These are phyloP conservation scores for Striga asiatica DNA, from an alignment of 257 asterid genomes.

Conservation along the genomic window DNA sequence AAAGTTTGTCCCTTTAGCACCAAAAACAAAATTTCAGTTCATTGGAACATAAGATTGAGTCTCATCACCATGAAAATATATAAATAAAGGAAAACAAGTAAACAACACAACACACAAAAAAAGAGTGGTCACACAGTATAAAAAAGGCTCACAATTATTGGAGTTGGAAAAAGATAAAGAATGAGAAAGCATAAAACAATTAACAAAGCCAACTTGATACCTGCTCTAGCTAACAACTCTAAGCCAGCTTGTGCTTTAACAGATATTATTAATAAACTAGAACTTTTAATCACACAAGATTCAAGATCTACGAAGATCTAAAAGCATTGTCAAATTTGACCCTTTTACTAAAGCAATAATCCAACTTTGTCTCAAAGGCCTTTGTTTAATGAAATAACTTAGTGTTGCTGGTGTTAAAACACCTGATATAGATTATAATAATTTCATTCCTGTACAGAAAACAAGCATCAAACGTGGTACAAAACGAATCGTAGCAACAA, in stretches of 20 bases:
- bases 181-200: neutral
- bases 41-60: too few species aligned
- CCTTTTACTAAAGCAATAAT: too few species aligned
- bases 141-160: slow-evolving; percentile 17
- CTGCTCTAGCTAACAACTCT: neutral
- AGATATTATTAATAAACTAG: neutral
- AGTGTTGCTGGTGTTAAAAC: too few species aligned
- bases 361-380: too few species aligned
- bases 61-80: too few species aligned
- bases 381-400: too few species aligned
- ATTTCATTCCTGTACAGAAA: neutral
- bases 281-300: slow-evolving; percentile 4
- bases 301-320: slow-evolving; percentile 10
- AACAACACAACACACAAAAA: slow-evolving; percentile 8
- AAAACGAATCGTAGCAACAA: too few species aligned
- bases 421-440: neutral
- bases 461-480: too few species aligned
- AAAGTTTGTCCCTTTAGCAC: too few species aligned
- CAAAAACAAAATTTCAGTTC: too few species aligned
- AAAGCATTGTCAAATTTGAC: too few species aligned
- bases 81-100: too few species aligned
- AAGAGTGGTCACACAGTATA: slow-evolving; percentile 18
- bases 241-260: neutral
- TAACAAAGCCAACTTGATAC: neutral
- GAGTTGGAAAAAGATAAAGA: neutral